phyloP scores from a whole-genome alignment of 2,329 filamentous ascomycete species.

The Claviceps maximensis region DNA sequence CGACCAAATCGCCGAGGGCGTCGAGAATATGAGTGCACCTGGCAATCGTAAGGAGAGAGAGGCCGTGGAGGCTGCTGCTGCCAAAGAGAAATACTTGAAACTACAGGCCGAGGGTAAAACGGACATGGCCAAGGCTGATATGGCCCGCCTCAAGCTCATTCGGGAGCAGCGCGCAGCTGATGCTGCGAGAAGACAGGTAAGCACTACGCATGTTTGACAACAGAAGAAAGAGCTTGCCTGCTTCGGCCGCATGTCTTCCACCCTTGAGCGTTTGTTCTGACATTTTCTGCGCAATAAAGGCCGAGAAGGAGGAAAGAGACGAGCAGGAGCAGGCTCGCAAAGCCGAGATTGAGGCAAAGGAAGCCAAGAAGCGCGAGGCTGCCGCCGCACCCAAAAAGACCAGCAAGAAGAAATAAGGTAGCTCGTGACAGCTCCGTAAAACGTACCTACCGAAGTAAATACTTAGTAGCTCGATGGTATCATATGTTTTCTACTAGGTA shows the following conservation, averaged over 20 bases:
- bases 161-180: slow-evolving; percentile 78
- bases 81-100: slow-evolving; percentile 83
- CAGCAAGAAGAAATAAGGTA: slow-evolving; percentile 30
- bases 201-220: neutral
- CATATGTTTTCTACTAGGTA: too few relatives aligned
- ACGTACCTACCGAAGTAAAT: too few relatives aligned
- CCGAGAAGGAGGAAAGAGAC: slow-evolving; percentile 44
- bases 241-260: neutral
- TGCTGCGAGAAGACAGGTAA: slow-evolving; percentile 66
- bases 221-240: neutral
- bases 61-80: slow-evolving; percentile 73
- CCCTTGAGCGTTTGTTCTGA: slow-evolving; percentile 10
- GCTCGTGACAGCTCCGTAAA: neutral
- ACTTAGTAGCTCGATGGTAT: neutral
- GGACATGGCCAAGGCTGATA: slow-evolving; percentile 80
- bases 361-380: slow-evolving; percentile 42
- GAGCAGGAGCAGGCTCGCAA: slow-evolving; percentile 34
- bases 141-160: slow-evolving; percentile 71
- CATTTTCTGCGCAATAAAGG: slow-evolving; percentile 21
- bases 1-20: slow-evolving; percentile 38
- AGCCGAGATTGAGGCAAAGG: slow-evolving; percentile 39
- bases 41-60: slow-evolving; percentile 47
- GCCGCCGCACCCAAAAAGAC: slow-evolving; percentile 37
- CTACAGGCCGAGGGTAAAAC: slow-evolving; percentile 92
- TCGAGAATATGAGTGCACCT: slow-evolving; percentile 39